Base-by-base conservation (phyloP, 108 stramenopile species). In the Stephanodiscus minutulus region DNA sequence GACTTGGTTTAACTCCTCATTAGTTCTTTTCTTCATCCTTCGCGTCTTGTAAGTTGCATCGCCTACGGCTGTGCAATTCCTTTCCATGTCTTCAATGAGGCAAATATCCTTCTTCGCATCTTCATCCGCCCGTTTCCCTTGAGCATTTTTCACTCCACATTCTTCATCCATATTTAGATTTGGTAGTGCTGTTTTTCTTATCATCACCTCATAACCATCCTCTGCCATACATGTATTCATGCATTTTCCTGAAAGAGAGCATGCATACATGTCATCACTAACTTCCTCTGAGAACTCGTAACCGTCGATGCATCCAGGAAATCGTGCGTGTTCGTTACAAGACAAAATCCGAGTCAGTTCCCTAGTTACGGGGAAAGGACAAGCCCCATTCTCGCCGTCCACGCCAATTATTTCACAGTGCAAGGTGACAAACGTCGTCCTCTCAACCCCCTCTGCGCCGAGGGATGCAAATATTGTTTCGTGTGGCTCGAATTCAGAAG, bases 401-500 rank as follows among this genome's bases (percentile, higher is more conserved):
- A 27, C 15, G 33, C 20, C 37, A 17, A 61, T 36, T 21, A 0
- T 61, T 18, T 36, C 39, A 5, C 35, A 61, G 10, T 18, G 60
- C 28, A 61, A 1, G 1, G 0, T 33, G 21, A 61, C 60, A 18
- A 61, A 61, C 12, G 39, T 21, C 28, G 60, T 18, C 21, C 7
- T 37, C 36, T 33, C 36, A 18, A 10, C 10, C 11, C 60, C 60
- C 60, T 36, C 60, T 18, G 7, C 28, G 15, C 60, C 60, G 21
- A 61, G 21, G n/a, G 60, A 33, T 8, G 60, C 15, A 11, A 13
- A 0, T 28, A 61, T 61, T 18, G 60, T 61, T 18, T 61, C 60
- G 28, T 61, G 29, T 18, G 60, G 60, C 12, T 28, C 60, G 33
- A 36, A 61, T 36, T 11, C 1, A 7, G 33, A 1, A 0, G 35